Base-by-base conservation (phyloP, 331 rosid genomes). In the Malus hybrid region DNA sequence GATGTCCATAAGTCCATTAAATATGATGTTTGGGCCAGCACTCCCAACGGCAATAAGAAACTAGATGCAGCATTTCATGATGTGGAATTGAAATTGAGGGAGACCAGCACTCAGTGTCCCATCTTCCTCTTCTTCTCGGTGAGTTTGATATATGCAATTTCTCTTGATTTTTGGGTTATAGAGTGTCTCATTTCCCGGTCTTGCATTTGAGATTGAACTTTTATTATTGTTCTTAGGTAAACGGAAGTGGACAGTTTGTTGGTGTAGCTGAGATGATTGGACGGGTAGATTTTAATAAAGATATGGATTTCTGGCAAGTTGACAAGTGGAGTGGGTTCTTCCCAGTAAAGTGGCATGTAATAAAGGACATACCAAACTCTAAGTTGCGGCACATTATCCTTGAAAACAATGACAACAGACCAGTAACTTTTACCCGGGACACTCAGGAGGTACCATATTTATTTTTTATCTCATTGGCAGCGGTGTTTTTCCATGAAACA, bases 41-140 rank as follows among this genome's bases (percentile, higher is more conserved):
- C 97, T 52, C 90, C 87, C 6, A 70, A 42, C 33, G 98, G 98
- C 36, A 93, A 90, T 71, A 86, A 81, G 84, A 93, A 91, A 80
- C 79, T 93, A 73, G 88, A 91, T 61, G 80, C 84, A 30, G 79
- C 92, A 68, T 93, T 86, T 80, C 85, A 16, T 69, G 91, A 85
- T 72, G 87, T 87, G 11, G 96, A 87, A 78, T 82, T 83, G 73
- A 87, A 83, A 74, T 80, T 79, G 26, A 81, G 66, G 6, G 80
- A 86, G 79, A 86, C 86, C 44, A 87, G 86, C 80, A 66, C n/a
- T 1, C 72, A 22, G 71, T 89, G 88, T 72, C 98, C 97, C n/a
- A 61, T 90, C 72, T 93, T 93, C 77, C 96, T 93, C 65, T 90
- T 93, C 88, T 93, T 93, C 84, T 93, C 98, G 4, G 98, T 93